Evolutionary conservation across 1,284 basidiomycete species (phyloP).

Genomic region (Pseudozyma thailandica): DNA sequence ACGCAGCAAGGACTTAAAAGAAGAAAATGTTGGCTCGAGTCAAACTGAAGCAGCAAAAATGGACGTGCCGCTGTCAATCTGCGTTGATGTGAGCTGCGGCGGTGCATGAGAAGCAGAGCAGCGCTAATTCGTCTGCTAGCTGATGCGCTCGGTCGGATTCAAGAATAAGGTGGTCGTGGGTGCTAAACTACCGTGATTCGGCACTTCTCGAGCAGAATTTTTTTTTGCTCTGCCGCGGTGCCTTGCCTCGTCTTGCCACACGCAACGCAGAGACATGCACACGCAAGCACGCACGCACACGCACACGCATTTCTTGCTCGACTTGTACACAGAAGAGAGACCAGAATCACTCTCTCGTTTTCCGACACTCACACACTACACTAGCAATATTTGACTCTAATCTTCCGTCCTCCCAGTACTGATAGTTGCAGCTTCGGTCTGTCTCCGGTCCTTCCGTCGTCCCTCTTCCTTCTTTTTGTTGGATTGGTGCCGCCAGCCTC

Average conservation of each 20-base stretch:
- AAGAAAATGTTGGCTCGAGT: background rate
- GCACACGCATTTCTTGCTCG: constrained; percentile 1
- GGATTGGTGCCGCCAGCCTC: background rate
- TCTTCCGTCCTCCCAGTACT: too few species aligned
- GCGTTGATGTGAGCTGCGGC: background rate
- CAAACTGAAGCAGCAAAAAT: background rate
- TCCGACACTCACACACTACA: too few species aligned
- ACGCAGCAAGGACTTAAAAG: background rate
- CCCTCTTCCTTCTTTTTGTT: background rate
- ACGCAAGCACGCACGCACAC: constrained; percentile 5
- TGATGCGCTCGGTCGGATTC: background rate
- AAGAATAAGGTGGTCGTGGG: background rate
- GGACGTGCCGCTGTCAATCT: constrained; percentile 7
- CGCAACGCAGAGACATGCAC: constrained; percentile 1
- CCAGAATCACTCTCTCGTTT: too few species aligned
- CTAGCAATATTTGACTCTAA: too few species aligned
- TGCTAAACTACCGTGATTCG: background rate
- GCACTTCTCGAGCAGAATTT: background rate
- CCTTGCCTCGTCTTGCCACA: background rate
- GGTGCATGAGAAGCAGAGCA: background rate
- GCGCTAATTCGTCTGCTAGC: background rate
- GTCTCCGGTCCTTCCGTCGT: constrained; percentile 6
- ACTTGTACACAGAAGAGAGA: too few species aligned
- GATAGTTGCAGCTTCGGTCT: too few species aligned
- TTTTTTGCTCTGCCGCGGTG: constrained; percentile 6